Conservation (phyloP, 2,329 filamentous ascomycete species). For the Penicillium nordicum region DNA sequence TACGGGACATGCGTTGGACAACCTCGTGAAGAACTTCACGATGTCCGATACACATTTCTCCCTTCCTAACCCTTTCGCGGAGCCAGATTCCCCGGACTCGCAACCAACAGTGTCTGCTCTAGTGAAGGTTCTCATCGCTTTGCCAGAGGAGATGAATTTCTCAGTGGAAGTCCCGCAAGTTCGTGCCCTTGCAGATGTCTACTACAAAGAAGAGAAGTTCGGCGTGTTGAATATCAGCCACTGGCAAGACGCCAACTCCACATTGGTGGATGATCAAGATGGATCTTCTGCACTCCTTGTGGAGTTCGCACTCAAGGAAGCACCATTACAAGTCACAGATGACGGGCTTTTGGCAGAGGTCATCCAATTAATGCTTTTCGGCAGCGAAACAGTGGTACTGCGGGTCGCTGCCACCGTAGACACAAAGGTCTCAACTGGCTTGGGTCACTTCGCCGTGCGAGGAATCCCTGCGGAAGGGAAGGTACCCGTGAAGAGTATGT, state of each 20-base stretch:
- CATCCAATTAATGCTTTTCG: constrained; percentile 76
- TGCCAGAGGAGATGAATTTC: constrained; percentile 86
- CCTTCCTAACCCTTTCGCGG: constrained; percentile 74
- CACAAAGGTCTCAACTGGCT: constrained; percentile 73
- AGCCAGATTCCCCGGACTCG: constrained; percentile 68
- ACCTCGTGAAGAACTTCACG: constrained; percentile 82
- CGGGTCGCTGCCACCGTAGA: constrained; percentile 77
- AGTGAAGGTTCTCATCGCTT: constrained; percentile 70
- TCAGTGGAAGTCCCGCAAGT: constrained; percentile 73
- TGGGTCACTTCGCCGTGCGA: constrained; percentile 77
- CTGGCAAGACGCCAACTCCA: constrained; percentile 84
- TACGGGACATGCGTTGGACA: constrained; percentile 74
- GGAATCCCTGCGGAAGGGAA: constrained; percentile 78
- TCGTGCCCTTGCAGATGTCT: constrained; percentile 73
- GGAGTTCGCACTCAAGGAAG: constrained; percentile 70
- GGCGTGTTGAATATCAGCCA: constrained; percentile 73
- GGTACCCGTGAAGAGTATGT: constrained; percentile 92
- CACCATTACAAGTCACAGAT: constrained; percentile 79
- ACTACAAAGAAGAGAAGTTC: constrained; percentile 72
- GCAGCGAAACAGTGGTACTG: constrained; percentile 64
- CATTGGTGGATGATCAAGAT: constrained; percentile 58
- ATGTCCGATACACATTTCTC: constrained; percentile 81
- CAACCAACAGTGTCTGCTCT: constrained; percentile 79
- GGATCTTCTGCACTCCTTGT: constrained; percentile 67
- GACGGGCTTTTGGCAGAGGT: constrained; percentile 74